Base-by-base conservation (phyloP, 2,329 filamentous ascomycete species). In the Trichophyton mentagrophytes region DNA sequence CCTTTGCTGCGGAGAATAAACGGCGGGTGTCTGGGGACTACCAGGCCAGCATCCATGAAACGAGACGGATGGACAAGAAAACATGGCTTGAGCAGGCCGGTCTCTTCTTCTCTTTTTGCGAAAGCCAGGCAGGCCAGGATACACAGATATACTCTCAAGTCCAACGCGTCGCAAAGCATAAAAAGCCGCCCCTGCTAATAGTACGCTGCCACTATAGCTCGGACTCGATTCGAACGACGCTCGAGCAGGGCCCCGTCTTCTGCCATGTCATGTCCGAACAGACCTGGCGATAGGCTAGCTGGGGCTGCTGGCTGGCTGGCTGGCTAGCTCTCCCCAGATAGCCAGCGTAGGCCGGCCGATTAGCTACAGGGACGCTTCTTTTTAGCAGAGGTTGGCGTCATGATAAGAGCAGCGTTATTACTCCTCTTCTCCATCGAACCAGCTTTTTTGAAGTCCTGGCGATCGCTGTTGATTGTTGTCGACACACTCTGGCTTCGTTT, bases 171-270 rank as follows among this genome's bases (percentile, higher is more conserved):
- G 49, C 49, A 55, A 55, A 38, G 51, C 51, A 55, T 55, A 55
- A 55, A 55, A n/a, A 22, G 11, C 51, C 51, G 51, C 51, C 51
- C 51, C 51, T 55, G 51, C n/a, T n/a, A 36, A 55, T 55, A 55
- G 30, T 36, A n/a, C 30, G n/a, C 27, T 33, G 51, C 5, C 22
- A 36, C 51, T 55, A 36, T 55, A 17, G 9, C 22, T 27, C 20
- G n/a, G 27, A 38, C 33, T 38, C 33, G 33, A 38, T 38, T 38
- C 33, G 6, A 38, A 13, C 33, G 13, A 38, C 33, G 33, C 33
- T 38, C 33, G 33, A 38, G 33, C 33, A 38, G 33, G 33, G 17
- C 17, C 17, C 33, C 33, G 33, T 38, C 33, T 36, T 7, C 33
- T 38, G 33, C 33, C 33, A 38, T 38, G 33, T 38, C 33, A 36